Conservation (phyloP, 208 protist species). For the Trichomonas tenax region DNA sequence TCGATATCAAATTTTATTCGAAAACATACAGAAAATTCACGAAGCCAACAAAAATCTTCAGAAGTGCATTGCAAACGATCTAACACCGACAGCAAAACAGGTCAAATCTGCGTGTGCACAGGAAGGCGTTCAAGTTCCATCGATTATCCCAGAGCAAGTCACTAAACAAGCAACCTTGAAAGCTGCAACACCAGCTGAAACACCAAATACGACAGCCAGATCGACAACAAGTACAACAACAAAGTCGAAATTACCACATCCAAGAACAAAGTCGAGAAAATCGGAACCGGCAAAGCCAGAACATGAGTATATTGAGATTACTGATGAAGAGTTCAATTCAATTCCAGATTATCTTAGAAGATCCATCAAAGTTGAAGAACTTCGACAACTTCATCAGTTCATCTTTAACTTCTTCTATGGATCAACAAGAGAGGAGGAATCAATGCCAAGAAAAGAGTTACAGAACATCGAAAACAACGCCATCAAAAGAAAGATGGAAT, state of each 20-base stretch:
- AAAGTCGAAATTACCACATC: neutral
- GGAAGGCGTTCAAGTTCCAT: neutral
- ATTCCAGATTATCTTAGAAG: neutral
- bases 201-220: neutral
- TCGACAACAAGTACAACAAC: neutral
- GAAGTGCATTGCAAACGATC: neutral
- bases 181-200: neutral
- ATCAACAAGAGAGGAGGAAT: neutral
- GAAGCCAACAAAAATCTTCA: neutral
- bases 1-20: neutral
- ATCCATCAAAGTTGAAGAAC: neutral
- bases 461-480: neutral
- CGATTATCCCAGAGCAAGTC: neutral
- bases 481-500: neutral
- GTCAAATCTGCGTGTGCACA: neutral
- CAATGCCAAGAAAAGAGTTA: neutral
- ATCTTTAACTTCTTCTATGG: neutral
- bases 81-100: neutral
- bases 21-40: neutral
- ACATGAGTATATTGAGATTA: neutral
- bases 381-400: neutral
- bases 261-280: neutral
- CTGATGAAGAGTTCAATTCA: neutral
- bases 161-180: neutral
- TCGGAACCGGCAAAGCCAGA: neutral